A percentile compares a stretch with the other conserved stretches of the same genome.
Evolutionary conservation across 257 asterid genomes (phyloP).

Genomic region (Solanum virginianum): DNA sequence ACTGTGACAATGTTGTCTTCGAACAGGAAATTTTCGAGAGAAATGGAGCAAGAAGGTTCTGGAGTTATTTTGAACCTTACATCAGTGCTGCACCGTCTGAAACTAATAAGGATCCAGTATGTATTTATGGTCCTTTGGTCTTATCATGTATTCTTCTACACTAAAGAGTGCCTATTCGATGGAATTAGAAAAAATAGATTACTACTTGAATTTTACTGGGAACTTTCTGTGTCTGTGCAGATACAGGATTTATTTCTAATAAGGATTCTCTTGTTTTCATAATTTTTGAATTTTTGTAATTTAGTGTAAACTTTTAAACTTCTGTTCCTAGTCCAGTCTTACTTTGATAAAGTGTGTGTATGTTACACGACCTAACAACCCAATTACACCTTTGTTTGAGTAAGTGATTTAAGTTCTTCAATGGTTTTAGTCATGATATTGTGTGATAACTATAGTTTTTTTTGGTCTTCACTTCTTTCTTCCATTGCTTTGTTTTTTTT

Average conservation of each 20-base stretch:
- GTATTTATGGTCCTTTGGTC: constrained; percentile 1
- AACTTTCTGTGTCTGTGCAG: not conserved
- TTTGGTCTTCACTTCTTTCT: not conserved
- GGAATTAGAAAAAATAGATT: not conserved
- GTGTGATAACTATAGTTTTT: not conserved
- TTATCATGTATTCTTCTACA: not conserved
- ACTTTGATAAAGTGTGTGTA: not conserved
- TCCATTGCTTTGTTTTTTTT: not conserved
- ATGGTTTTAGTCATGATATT: not conserved
- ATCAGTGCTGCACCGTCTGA: constrained; percentile 24
- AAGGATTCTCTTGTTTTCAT: not conserved
- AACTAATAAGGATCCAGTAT: constrained; percentile 42
- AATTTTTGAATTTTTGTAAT: not conserved
- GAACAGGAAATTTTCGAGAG: constrained; percentile 63
- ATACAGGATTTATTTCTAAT: not conserved
- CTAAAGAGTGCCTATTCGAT: not conserved
- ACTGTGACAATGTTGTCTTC: constrained; percentile 4
- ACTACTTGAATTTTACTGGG: not conserved
- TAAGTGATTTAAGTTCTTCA: not conserved
- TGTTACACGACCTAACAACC: not conserved
- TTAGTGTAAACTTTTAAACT: not conserved
- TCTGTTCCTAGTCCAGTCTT: not conserved
- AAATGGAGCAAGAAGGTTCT: constrained; percentile 63
- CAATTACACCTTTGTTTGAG: not conserved
- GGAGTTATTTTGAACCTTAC: constrained; percentile 76